Evolutionary conservation across 768 basidiomycete genomes (phyloP), one percentile per base, ranked within the genome.

Genomic region (Lyophyllum decastes): DNA sequence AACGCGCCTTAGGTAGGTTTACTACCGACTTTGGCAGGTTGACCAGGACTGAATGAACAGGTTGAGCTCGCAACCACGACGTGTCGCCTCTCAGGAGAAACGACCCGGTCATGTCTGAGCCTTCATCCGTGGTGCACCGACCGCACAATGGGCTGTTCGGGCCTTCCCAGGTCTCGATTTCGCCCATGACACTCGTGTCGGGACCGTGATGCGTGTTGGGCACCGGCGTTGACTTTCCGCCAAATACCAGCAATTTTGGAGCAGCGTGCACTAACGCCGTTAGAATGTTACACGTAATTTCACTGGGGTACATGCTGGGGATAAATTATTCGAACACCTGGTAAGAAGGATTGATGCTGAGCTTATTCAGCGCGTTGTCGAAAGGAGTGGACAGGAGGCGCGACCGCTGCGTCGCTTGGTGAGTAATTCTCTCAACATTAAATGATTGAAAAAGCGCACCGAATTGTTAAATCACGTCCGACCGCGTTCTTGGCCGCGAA

Each of bases 291-390:
- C 97, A 88, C 24, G 89, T 83, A 60, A 98, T 84, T 74, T 99
- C 97, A 55, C 97, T 97, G 40, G 98, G 85, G 72, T 99, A 99
- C 96, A 99, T 98, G 55, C 97, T 97, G 1, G 94, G 96, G 64
- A 99, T 90, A 76, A 97, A 94, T 78, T 98, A 98, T 74, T 99
- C 97, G 69, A 94, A 98, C 2, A 92, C 92, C 70, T 98, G 97
- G 70, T 83, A 89, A 34, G 83, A 79, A 25, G 95, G 95, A 67
- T 99, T 99, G 74, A 98, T 98, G 57, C 90, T 93, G 66, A 90
- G 85, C 51, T 96, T 88, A 72, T 99, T 97, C 21, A 98, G 78
- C 59, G 89, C 85, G 74, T 91, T 95, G 72, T 99, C 97, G 66
- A 87, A 97, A 2, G 90, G 84, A 0, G 96, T 97, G 6, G 87